phyloP scores from a whole-genome alignment of 2,329 filamentous ascomycete species.

The Diatrype stigma region DNA sequence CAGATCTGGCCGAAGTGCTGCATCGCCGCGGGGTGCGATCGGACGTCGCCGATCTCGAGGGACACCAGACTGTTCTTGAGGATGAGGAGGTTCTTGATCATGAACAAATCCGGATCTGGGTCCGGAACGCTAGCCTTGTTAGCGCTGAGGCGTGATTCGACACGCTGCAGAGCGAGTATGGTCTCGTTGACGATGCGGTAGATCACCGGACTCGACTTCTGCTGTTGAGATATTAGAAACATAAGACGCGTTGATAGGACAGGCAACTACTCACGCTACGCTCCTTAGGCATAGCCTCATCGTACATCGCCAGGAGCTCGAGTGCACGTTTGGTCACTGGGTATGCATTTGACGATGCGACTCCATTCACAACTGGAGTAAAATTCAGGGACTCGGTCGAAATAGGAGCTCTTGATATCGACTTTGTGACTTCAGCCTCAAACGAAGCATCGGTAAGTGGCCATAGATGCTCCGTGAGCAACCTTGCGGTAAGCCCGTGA shows the following conservation, averaged over 20 bases:
- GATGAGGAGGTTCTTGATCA: constrained; percentile 90
- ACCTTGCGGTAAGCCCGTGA: constrained; percentile 51
- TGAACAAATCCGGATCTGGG: constrained; percentile 81
- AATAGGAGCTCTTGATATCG: constrained; percentile 46
- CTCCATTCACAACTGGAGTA: constrained; percentile 42
- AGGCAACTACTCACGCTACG: constrained; percentile 46
- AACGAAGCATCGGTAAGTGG: constrained; percentile 51
- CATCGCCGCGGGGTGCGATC: constrained; percentile 48
- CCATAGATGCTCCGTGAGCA: constrained; percentile 56
- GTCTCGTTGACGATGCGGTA: constrained; percentile 83
- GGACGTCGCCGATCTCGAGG: constrained; percentile 79
- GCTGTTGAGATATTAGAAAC: constrained; percentile 29
- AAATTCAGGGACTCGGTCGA: constrained; percentile 47
- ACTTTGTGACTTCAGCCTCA: constrained; percentile 51
- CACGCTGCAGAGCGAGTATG: constrained; percentile 75
- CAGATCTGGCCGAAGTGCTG: constrained; percentile 63
- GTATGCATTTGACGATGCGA: constrained; percentile 53
- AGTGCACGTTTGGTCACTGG: constrained; percentile 55
- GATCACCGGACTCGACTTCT: constrained; percentile 51
- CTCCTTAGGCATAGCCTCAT: constrained; percentile 61
- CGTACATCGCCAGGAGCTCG: constrained; percentile 57
- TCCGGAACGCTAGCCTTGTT: constrained; percentile 48
- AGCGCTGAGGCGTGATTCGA: constrained; percentile 65
- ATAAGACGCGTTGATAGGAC: not conserved
- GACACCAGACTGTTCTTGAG: constrained; percentile 95